Percentiles rank a stretch among this genome's conserved stretches.
Evolutionary conservation across 495 filamentous ascomycete genomes (phyloP).

Genomic region (Daldinia caldariorum): DNA sequence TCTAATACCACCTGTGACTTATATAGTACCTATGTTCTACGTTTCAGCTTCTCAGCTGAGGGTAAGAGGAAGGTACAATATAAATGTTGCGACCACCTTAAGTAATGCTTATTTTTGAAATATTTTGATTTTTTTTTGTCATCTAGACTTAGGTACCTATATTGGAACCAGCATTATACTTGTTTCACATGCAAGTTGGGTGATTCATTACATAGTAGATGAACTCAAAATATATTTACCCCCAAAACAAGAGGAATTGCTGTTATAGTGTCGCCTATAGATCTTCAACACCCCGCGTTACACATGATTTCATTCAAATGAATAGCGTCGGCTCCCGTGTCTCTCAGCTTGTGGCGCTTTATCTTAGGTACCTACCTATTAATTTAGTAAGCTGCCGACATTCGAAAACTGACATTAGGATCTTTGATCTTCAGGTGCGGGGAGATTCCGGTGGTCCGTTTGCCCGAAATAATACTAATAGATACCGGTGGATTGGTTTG

Average conservation of each 20-base stretch:
- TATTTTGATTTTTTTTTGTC: too few relatives aligned
- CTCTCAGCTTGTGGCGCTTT: conserved; percentile 1
- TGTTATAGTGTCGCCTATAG: conserved; percentile 8
- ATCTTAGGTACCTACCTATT: too few relatives aligned
- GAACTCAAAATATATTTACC: too few relatives aligned
- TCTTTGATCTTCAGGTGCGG: conserved; percentile 23
- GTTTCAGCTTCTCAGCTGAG: background rate
- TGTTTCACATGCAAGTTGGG: background rate
- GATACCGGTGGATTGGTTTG: conserved; percentile 5
- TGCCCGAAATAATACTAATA: conserved; percentile 27
- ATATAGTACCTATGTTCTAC: background rate
- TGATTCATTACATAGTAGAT: background rate
- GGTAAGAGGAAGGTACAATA: background rate
- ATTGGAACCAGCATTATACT: background rate
- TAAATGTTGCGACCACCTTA: background rate
- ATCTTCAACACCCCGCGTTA: conserved; percentile 30
- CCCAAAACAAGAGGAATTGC: conserved; percentile 20
- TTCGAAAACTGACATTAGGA: conserved; percentile 20
- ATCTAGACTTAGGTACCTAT: too few relatives aligned
- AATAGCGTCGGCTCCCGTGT: conserved; percentile 6
- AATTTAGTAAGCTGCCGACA: conserved; percentile 1
- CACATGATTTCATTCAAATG: conserved; percentile 28
- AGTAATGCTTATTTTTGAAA: too few relatives aligned
- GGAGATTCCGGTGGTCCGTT: conserved; percentile 30
- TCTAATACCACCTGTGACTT: too few relatives aligned